phyloP scores from a whole-genome alignment of 2,329 filamentous ascomycete species.

The Neopestalotiopsis sp. region DNA sequence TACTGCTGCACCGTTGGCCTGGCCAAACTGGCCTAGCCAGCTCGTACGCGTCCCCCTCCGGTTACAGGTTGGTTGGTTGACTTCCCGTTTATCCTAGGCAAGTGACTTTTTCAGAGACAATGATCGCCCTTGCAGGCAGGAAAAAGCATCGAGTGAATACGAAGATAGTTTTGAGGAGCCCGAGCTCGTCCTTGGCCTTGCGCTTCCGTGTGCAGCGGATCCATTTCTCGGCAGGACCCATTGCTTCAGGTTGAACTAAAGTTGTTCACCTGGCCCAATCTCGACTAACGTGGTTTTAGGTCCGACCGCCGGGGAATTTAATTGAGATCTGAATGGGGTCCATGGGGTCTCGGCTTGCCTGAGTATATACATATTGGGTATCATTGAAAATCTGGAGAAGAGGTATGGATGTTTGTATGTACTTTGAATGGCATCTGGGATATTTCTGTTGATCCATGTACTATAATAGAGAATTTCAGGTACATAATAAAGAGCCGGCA shows the following conservation, averaged over 20 bases:
- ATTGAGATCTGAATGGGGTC: neutral
- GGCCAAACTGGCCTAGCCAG: neutral
- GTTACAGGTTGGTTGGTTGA: neutral
- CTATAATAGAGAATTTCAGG: neutral
- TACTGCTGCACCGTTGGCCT: constrained; percentile 1
- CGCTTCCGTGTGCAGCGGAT: neutral
- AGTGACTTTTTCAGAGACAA: neutral
- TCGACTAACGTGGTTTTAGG: neutral
- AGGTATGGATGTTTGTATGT: neutral
- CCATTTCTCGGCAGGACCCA: constrained; percentile 12
- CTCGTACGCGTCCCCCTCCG: neutral
- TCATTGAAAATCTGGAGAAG: neutral
- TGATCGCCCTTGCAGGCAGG: constrained; percentile 9
- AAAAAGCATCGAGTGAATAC: constrained; percentile 11
- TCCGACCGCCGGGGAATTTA: neutral
- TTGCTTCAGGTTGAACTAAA: constrained; percentile 16
- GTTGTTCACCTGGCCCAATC: constrained; percentile 3
- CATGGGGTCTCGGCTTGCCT: neutral
- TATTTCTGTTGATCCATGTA: neutral
- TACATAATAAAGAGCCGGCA: constrained; percentile 5
- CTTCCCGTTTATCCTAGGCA: neutral
- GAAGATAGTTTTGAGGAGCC: neutral
- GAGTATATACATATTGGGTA: no score
- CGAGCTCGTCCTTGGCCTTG: neutral
- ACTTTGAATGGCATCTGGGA: neutral